Conservation (phyloP, 306 rosid genomes). For the Pyrus communis region DNA sequence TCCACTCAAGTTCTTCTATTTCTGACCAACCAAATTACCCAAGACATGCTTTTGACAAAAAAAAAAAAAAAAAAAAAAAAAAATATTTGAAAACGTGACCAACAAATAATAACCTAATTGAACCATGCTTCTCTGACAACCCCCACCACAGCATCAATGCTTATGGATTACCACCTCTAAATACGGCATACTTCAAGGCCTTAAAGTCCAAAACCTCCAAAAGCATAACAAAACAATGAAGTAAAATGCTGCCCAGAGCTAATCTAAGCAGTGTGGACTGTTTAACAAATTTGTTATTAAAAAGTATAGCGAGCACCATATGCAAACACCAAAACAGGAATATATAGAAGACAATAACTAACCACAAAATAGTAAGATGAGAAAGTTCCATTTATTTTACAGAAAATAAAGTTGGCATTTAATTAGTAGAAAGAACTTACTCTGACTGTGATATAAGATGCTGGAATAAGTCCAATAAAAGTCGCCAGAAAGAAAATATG, state of each 20-base stretch:
- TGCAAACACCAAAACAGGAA: not conserved
- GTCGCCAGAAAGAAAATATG: constrained; percentile 87
- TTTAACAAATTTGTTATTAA: not conserved
- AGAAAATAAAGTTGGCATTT: not conserved
- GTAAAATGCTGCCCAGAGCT: not conserved
- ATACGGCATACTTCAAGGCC: not conserved
- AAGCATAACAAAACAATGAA: not conserved
- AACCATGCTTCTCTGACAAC: not conserved
- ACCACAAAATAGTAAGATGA: not conserved
- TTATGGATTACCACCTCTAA: not conserved
- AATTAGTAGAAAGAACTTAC: constrained; percentile 40
- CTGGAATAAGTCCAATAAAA: constrained; percentile 78
- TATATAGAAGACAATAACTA: not conserved
- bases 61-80: no score
- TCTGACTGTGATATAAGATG: constrained; percentile 81
- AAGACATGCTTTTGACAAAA: not conserved
- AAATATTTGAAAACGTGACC: not conserved
- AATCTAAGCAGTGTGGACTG: not conserved
- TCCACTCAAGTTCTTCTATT: not conserved
- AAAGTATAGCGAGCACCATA: not conserved
- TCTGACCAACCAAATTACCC: not conserved
- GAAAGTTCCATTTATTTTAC: not conserved
- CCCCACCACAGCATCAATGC: not conserved
- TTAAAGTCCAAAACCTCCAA: not conserved
- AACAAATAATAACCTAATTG: not conserved